Evolutionary conservation across 1,284 basidiomycete genomes (phyloP).

Genomic region (Leccinum ambiguum): DNA sequence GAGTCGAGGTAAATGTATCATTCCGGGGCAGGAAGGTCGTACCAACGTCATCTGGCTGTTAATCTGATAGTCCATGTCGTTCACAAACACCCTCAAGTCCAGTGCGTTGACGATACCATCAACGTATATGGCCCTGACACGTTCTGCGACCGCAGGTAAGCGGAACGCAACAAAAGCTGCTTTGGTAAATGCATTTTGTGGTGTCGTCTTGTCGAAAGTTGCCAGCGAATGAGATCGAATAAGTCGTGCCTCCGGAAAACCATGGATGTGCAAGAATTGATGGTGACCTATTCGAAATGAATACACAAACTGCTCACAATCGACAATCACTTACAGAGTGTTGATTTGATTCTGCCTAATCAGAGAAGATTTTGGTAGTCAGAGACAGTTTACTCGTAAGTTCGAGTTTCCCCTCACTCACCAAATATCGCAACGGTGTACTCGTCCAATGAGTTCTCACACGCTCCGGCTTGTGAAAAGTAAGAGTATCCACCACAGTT

Average conservation of each 20-base stretch:
- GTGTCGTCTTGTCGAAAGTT: background rate
- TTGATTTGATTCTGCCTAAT: background rate
- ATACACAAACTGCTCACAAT: background rate
- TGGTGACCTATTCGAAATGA: background rate
- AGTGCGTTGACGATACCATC: background rate
- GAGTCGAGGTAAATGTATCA: background rate
- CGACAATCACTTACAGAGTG: background rate
- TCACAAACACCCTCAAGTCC: background rate
- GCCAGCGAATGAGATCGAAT: background rate
- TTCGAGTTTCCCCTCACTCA: background rate
- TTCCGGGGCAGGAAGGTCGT: background rate
- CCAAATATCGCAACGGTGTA: background rate
- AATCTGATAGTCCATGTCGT: background rate
- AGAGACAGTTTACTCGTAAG: background rate
- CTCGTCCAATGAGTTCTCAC: background rate
- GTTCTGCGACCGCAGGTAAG: background rate
- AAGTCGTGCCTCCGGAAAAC: background rate
- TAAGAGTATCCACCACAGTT: background rate
- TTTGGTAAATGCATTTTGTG: background rate
- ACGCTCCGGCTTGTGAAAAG: background rate
- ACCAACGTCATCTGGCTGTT: background rate
- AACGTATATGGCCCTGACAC: background rate
- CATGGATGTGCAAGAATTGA: constrained; percentile 1
- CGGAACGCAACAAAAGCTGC: background rate
- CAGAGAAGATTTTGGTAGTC: background rate